Conservation (phyloP, 2,329 filamentous ascomycete genomes). For the Fusarium musae region DNA sequence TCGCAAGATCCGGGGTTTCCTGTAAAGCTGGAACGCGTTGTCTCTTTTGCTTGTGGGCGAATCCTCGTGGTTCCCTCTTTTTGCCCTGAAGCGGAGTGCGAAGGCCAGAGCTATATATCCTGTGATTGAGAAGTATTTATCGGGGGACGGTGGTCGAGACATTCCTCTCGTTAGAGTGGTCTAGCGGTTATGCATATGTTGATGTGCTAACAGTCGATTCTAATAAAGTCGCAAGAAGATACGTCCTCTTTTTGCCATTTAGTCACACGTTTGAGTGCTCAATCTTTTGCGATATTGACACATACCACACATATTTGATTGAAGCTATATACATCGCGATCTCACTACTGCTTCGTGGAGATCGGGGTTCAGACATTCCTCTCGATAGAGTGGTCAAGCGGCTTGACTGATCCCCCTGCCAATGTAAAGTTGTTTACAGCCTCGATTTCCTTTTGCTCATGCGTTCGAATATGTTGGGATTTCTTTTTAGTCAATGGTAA, state of each 20-base stretch:
- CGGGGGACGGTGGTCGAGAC: not conserved
- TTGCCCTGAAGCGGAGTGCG: not conserved
- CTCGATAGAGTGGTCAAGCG: not conserved
- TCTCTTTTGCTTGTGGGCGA: not conserved
- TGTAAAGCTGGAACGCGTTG: too few relatives aligned
- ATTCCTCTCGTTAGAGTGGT: not conserved
- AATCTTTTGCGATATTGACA: not conserved
- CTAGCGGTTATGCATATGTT: not conserved
- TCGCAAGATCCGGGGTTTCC: too few relatives aligned
- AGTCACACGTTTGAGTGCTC: not conserved
- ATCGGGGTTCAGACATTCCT: not conserved
- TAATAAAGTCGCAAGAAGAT: fast-evolving
- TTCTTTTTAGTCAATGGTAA: too few relatives aligned
- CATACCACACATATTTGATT: fast-evolving
- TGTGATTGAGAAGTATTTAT: not conserved
- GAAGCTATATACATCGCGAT: not conserved
- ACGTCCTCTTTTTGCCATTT: not conserved
- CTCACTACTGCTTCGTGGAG: not conserved
- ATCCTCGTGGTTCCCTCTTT: fast-evolving
- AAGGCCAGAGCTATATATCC: not conserved
- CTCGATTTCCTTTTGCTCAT: not conserved
- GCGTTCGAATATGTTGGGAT: too few relatives aligned
- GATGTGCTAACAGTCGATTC: not conserved
- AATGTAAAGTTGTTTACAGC: not conserved
- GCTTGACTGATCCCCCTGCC: not conserved